A percentile compares a stretch with the other conserved stretches of the same genome.
Evolutionary conservation across 106 monocot species (phyloP).

Genomic region (Triglochin maritima): DNA sequence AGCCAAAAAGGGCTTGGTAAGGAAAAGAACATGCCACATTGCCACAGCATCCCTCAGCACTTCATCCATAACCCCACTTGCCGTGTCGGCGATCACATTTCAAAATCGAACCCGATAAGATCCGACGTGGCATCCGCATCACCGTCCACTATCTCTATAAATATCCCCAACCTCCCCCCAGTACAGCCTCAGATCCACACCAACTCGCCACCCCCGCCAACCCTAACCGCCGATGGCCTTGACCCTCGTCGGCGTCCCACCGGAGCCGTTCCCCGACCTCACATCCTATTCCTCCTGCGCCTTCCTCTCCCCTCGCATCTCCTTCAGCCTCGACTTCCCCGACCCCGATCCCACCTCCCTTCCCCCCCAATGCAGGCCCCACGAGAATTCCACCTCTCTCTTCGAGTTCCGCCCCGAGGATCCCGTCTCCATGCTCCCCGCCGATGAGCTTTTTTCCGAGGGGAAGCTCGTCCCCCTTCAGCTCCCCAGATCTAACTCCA

Average conservation of each 20-base stretch:
- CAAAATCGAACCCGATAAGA: background rate
- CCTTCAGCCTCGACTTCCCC: conserved; percentile 31
- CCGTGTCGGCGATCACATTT: background rate
- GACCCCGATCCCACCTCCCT: background rate
- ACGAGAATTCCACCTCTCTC: conserved; percentile 21
- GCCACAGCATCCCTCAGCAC: too few relatives aligned
- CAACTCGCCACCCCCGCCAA: too few relatives aligned
- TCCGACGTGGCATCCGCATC: background rate
- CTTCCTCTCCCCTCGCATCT: conserved; percentile 37
- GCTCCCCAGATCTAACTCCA: background rate
- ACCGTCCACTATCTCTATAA: too few relatives aligned
- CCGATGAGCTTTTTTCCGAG: conserved; percentile 84
- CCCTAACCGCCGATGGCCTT: too few relatives aligned
- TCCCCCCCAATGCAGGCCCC: background rate
- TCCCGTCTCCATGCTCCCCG: conserved; percentile 49
- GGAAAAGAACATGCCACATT: too few relatives aligned
- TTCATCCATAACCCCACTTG: too few relatives aligned
- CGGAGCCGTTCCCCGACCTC: background rate
- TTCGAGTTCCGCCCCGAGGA: conserved; percentile 71
- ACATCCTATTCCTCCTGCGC: conserved; percentile 16
- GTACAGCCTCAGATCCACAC: too few relatives aligned
- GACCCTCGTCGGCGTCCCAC: background rate
- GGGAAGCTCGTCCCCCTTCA: conserved; percentile 84
- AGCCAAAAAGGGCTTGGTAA: too few relatives aligned
- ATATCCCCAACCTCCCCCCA: too few relatives aligned